phyloP scores from a whole-genome alignment of 768 basidiomycete species.

The Boletales sp. region DNA sequence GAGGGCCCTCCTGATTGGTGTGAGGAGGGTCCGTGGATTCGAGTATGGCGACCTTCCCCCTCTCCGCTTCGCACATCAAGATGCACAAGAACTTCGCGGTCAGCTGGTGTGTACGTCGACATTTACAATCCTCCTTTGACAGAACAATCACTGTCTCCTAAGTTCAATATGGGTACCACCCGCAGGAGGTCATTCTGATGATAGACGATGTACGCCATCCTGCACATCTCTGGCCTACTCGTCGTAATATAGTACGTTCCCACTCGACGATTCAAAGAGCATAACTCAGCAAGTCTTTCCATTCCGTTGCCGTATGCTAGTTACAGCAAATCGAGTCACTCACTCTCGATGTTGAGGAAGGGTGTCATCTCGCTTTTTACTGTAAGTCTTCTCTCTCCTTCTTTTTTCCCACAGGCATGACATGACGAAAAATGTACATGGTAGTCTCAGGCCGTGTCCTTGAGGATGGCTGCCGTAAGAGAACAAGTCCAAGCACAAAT shows the following conservation, averaged over 20 bases:
- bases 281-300: neutral
- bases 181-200: constrained; percentile 39
- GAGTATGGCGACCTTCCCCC: neutral
- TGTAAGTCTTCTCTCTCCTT: constrained; percentile 33
- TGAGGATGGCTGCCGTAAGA: constrained; percentile 13
- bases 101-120: constrained; percentile 6
- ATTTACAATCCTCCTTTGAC: neutral
- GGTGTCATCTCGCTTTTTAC: constrained; percentile 50
- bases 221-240: constrained; percentile 34
- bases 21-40: neutral
- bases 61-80: constrained; percentile 4
- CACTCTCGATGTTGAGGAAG: constrained; percentile 38
- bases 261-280: neutral
- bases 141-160: constrained; percentile 7
- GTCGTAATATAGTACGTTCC: constrained; percentile 39
- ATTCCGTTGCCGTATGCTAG: constrained; percentile 10
- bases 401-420: neutral
- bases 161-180: constrained; percentile 32
- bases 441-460: constrained; percentile 12
- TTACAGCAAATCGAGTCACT: constrained; percentile 39
- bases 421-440: neutral
- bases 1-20: constrained; percentile 7
- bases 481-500: constrained; percentile 31
- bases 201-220: constrained; percentile 33
- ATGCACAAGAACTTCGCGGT: constrained; percentile 2